A percentile compares a stretch with the other conserved stretches of the same genome.
phyloP scores from a whole-genome alignment of 2,329 filamentous ascomycete genomes.

The Colletotrichum nymphaeae region DNA sequence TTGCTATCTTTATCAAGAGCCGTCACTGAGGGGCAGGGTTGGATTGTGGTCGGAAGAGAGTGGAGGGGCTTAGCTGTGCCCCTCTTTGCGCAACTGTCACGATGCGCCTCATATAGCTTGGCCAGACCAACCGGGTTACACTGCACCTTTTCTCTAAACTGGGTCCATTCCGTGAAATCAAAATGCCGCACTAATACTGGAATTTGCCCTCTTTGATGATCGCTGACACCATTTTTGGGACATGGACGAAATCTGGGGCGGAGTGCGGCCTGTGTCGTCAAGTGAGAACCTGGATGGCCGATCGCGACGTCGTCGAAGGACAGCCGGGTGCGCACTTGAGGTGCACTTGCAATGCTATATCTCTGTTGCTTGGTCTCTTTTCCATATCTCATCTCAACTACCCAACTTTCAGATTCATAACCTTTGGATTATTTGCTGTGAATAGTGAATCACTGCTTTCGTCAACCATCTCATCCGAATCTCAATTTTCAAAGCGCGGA shows the following conservation, averaged over 20 bases:
- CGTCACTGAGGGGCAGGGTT: not conserved
- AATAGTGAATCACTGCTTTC: not conserved
- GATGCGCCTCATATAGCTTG: not conserved
- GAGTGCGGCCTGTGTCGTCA: conserved; percentile 16
- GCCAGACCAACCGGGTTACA: not conserved
- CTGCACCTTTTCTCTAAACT: not conserved
- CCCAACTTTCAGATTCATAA: not conserved
- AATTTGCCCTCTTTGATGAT: not conserved
- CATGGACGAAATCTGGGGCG: conserved; percentile 26
- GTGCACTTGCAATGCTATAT: not conserved
- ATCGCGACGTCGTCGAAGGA: conserved; percentile 28
- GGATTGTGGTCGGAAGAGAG: not conserved
- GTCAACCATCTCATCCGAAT: not conserved
- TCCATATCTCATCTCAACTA: not conserved
- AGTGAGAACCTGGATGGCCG: conserved; percentile 32
- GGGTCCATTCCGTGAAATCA: not conserved
- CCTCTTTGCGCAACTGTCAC: not conserved
- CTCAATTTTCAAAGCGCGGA: not conserved
- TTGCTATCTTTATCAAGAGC: not conserved
- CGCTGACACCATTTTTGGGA: conserved; percentile 13
- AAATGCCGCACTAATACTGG: not conserved
- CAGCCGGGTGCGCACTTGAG: conserved; percentile 20
- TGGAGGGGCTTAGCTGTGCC: not conserved
- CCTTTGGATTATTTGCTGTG: not conserved
- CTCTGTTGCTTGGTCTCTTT: conserved; percentile 1